These are phyloP conservation scores for Capsella rubella DNA, from an alignment of 441 rosid species.

Conservation along the genomic window DNA sequence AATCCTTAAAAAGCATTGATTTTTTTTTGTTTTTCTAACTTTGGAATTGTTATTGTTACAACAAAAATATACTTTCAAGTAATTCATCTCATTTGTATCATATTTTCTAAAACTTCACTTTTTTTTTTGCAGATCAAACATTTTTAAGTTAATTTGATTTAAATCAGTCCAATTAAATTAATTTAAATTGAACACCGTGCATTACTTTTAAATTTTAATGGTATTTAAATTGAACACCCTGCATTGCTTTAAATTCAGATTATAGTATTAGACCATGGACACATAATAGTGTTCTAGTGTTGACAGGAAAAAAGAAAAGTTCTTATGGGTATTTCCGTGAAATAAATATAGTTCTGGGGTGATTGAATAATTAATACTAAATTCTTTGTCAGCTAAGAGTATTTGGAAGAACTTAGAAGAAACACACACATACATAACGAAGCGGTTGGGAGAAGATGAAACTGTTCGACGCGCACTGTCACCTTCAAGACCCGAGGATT, in stretches of 20 bases:
- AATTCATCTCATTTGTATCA: not conserved
- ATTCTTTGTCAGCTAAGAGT: not conserved
- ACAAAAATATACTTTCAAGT: not conserved
- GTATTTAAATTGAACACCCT: no score
- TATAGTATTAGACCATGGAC: no score
- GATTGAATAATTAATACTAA: not conserved
- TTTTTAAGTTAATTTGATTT: not conserved
- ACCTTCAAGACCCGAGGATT: constrained; percentile 91
- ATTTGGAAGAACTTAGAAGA: not conserved
- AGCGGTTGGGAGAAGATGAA: constrained; percentile 49
- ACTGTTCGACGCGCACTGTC: constrained; percentile 94
- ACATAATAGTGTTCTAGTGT: no score
- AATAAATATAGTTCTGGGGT: constrained; percentile 7
- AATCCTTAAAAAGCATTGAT: not conserved
- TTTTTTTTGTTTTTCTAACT: not conserved
- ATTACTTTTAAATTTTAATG: not conserved
- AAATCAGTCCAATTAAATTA: not conserved
- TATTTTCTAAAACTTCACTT: not conserved
- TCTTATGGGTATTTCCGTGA: not conserved
- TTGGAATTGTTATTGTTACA: not conserved
- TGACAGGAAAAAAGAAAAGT: not conserved
- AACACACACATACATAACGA: not conserved
- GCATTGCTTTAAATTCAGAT: no score
- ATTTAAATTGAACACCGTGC: not conserved
- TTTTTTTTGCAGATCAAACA: not conserved